Evolutionary conservation across 495 filamentous ascomycete genomes (phyloP), one percentile per base, ranked within the genome.

Genomic region (Penicillium canariense): DNA sequence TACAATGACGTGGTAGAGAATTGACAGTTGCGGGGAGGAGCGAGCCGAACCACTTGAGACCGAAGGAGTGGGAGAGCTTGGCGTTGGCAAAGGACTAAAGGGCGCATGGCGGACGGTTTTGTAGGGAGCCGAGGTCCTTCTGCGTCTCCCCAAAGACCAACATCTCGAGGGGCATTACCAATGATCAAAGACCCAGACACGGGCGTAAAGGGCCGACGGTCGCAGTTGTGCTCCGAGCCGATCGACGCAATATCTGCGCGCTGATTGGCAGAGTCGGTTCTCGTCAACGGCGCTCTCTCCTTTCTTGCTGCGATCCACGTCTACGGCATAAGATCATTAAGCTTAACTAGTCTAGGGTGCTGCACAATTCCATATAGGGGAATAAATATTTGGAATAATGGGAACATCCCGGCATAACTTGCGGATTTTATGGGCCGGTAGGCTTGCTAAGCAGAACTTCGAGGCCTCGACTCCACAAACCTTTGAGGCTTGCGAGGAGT

Each of bases 91-190:
- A 46, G 44, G 14, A 47, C 9, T 15, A 52, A 8, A 6, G 52
- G 25, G 52, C 53, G 60, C 59, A 59, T 48, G 26, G 28, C 23
- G 43, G 27, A 8, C 28, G 51, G 10, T 49, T 59, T 55, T 62
- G 55, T 55, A 55, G 30, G 17, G 1, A 57, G 45, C 50, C 59
- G 59, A 58, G 55, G 51, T 46, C 27, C 43, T n/a, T n/a, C n/a
- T n/a, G n/a, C n/a, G n/a, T n/a, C n/a, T n/a, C 25, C 14, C 23
- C 14, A 46, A 22, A n/a, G n/a, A n/a, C n/a, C n/a, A 11, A 35
- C 5, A 34, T 9, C 17, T 48, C 5, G 28, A 31, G 32, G 36
- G 23, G 20, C 44, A 43, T 61, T 56, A 61, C 54, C 54, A 58
- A 61, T 54, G 51, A 58, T 51, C 15, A 11, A 18, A 38, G 59